Evolutionary conservation across 495 filamentous ascomycete species (phyloP), one percentile per base, ranked within the genome.

Genomic region (Trichoderma asperelloides): DNA sequence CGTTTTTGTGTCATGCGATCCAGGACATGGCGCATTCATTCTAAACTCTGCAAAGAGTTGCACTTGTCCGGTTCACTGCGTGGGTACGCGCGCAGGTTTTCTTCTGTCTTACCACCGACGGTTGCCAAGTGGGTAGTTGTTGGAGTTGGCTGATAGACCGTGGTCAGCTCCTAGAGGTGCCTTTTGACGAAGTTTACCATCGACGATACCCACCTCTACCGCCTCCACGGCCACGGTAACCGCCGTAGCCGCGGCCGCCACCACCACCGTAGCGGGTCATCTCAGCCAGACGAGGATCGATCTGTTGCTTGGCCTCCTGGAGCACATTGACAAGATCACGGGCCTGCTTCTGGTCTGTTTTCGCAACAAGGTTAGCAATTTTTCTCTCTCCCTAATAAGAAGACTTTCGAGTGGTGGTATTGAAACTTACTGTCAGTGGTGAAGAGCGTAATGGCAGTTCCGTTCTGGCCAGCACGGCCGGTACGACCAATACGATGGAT

Each of bases 401-500:
- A 37, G 33, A 37, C 9, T 3, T 1, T 2, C 39, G 6, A 27
- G 6, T 27, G 33, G 30, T 8, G 67, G 63, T n/a, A 67, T 64
- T 18, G 63, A 69, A 65, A 88, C 93, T 78, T 87, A 97, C 93
- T 97, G 79, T 98, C 95, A 89, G 95, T 91, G 76, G 95, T 98
- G 82, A 98, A 97, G 73, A 97, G 85, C 64, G 94, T 97, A 74
- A 97, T 96, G 70, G 94, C 94, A 71, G 91, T 91, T 77, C 94
- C 94, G 69, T 89, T 93, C 69, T 88, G 87, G 78, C 95, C 95
- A 70, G 94, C 95, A 86, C 94, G 91, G 77, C 92, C 94, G 79
- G 94, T 98, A 86, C 92, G 87, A 78, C 90, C 95, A 82, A 98
- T 98, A 80, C 95, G 91, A 80, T 98, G 95, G 78, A 98, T 94